Base-by-base conservation (phyloP, 176 grass and related monocot genomes). In the Avena sativa region DNA sequence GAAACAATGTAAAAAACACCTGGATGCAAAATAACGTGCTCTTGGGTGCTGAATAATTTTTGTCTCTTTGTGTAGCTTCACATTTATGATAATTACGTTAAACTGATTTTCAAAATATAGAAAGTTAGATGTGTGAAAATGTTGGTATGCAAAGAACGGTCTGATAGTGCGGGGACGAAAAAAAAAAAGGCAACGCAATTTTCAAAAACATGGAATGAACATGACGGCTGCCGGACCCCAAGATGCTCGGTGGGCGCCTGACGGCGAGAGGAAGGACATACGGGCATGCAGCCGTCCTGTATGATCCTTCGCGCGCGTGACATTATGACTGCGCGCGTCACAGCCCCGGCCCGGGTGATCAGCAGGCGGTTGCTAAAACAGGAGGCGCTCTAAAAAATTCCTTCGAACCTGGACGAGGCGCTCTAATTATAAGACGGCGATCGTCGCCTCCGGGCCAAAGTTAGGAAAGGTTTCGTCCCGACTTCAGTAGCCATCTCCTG, bases 401-500 rank as follows among this genome's bases (percentile, higher is more conserved):
- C 73, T 30, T 76, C 23, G 73, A 76, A 53, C 73, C 73, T 15
- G 8, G 14, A 52, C 15, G 72, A 75, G 13, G 47, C 72, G 12
- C 25, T 73, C 74, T 90, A 90, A 90, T 90, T 20, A 79, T 90
- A 87, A 83, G 84, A 71, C 55, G 89, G 55, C 32, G 49, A 76
- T 79, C 72, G 17, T 79, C 89, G 63, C 73, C 48, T 76, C 73
- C 73, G 73, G 73, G 73, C 73, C 73, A 76, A 76, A 76, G 73
- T 76, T 76, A 76, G 72, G 73, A 48, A 48, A 76, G 14, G 47
- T 30, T 76, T 23, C 7, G 48, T 64, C 32, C 64, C 88, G 68
- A 65, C 26, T 14, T 63, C 82, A 76, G 1, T 76, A 5, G 21
- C 47, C 16, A 51, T 30, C 72, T 51, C 23, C 47, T 1, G 0